Evolutionary conservation across 225 moss, liverwort and hornwort species (phyloP).

Genomic region (Antitrichia curtipendula): DNA sequence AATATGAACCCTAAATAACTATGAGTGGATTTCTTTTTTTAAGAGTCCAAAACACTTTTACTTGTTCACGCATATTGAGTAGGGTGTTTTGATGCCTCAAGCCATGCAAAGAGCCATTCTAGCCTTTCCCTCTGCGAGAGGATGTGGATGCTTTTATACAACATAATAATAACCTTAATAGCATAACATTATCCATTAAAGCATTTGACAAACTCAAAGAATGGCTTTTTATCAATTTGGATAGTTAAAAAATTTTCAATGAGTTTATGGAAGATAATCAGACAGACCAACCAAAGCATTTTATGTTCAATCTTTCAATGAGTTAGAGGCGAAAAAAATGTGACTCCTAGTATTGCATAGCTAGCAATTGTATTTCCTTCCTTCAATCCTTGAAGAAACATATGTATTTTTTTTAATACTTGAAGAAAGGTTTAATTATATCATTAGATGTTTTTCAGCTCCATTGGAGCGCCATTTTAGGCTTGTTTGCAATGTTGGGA

Average conservation of each 20-base stretch:
- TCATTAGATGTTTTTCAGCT: too few relatives aligned
- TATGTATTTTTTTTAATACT: background rate
- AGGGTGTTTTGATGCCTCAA: fast-evolving
- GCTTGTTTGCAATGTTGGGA: too few relatives aligned
- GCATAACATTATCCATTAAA: fast-evolving
- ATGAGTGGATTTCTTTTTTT: fast-evolving
- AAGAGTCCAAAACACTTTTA: fast-evolving
- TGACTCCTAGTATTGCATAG: background rate
- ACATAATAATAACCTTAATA: background rate
- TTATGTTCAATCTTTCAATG: fast-evolving
- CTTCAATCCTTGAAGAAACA: background rate
- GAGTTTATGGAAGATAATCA: fast-evolving
- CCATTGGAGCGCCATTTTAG: too few relatives aligned
- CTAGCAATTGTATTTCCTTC: background rate
- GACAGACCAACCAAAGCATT: fast-evolving
- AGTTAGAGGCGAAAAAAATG: background rate
- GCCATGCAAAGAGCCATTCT: fast-evolving
- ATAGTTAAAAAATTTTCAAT: background rate
- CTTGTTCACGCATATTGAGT: fast-evolving
- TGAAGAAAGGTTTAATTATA: background rate
- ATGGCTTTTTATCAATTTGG: background rate
- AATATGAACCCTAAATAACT: fast-evolving
- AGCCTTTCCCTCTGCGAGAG: fast-evolving
- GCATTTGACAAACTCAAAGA: fast-evolving
- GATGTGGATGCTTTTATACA: background rate